Base-by-base conservation (phyloP, 768 basidiomycete genomes). In the Agaricus bisporus region DNA sequence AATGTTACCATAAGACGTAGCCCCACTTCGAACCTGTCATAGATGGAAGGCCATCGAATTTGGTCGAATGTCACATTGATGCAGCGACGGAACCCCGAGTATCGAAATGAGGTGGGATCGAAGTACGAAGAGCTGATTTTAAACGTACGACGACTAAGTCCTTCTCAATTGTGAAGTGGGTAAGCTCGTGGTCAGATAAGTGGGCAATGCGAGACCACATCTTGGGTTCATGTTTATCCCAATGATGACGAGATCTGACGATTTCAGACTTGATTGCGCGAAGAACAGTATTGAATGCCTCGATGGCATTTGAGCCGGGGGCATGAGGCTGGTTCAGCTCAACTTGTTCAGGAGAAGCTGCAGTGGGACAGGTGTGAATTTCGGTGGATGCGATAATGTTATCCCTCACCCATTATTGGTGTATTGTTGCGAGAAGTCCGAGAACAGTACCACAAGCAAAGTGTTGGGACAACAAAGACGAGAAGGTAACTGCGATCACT, bases 161-260 rank as follows among this genome's bases (percentile, higher is more conserved):
- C 1, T 67, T 56, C 56, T 75, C 69, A 51, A 83, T 70, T 36
- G 66, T 71, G 61, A 88, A 87, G 48, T 60, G 56, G 10, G 74
- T 70, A 52, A 90, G 70, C 22, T 82, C 68, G 0, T 67, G 45
- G 61, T 91, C 80, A 35, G 75, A 71, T 28, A 88, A 61, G 12
- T 65, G 70, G 42, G 59, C 57, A 0, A 83, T 86, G 35, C 84
- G 74, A 11, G 76, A 71, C 85, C 86, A 90, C 87, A 90, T 78
- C 59, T 66, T 73, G 53, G 82, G 82, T 64, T 85, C 83, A 62
- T 89, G 87, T 57, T 75, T 72, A 69, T 88, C 74, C 89, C 88
- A 89, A 56, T 85, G 59, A 48, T 67, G 75, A 54, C 89, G 83
- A 46, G 86, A 86, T 54, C 75, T 79, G 54, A 82, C 41, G 60